A percentile compares a stretch with the other conserved stretches of the same genome.
Evolutionary conservation across 352 stramenopile genomes (phyloP).

Genomic region (Phytophthora colocasiae): DNA sequence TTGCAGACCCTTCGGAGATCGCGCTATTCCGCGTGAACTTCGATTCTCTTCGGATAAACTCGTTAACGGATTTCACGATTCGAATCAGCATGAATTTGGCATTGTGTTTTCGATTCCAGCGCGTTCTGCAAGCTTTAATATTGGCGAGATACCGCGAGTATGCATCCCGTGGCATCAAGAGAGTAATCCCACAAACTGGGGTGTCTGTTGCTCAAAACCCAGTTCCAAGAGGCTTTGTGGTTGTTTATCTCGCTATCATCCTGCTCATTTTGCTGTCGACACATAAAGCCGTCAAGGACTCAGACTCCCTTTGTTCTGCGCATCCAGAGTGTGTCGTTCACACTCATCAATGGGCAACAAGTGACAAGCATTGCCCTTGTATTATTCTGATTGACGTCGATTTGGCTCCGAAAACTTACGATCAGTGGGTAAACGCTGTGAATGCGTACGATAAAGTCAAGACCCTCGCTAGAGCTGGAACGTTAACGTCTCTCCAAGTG

Average conservation of each 20-base stretch:
- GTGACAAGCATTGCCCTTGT: slow-evolving; percentile 30
- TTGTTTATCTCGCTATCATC: slow-evolving; percentile 19
- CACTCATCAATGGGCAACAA: slow-evolving; percentile 19
- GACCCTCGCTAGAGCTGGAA: slow-evolving; percentile 23
- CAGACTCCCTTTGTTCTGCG: slow-evolving; percentile 5
- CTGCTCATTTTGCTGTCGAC: slow-evolving; percentile 22
- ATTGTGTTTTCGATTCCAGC: slow-evolving; percentile 43
- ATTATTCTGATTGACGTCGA: slow-evolving; percentile 36
- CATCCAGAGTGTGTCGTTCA: slow-evolving; percentile 37
- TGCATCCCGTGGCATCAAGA: slow-evolving; percentile 6
- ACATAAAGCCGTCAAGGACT: slow-evolving; percentile 25
- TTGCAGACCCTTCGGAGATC: slow-evolving; percentile 31
- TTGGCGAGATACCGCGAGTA: slow-evolving; percentile 11
- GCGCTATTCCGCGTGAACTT: slow-evolving; percentile 37
- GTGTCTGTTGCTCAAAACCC: slow-evolving; percentile 7
- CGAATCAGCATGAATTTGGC: slow-evolving; percentile 37
- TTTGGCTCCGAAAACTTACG: slow-evolving; percentile 27
- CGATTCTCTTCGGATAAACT: slow-evolving; percentile 42
- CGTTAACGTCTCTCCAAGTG: slow-evolving; percentile 30
- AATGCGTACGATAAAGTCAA: slow-evolving; percentile 25
- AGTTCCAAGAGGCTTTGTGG: slow-evolving; percentile 19
- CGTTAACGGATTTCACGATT: slow-evolving; percentile 26
- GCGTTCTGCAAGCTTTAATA: slow-evolving; percentile 25
- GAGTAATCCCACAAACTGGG: neutral
- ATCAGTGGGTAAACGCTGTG: slow-evolving; percentile 27